Base-by-base conservation (phyloP, 768 basidiomycete genomes). In the Cystofilobasidium capitatum region DNA sequence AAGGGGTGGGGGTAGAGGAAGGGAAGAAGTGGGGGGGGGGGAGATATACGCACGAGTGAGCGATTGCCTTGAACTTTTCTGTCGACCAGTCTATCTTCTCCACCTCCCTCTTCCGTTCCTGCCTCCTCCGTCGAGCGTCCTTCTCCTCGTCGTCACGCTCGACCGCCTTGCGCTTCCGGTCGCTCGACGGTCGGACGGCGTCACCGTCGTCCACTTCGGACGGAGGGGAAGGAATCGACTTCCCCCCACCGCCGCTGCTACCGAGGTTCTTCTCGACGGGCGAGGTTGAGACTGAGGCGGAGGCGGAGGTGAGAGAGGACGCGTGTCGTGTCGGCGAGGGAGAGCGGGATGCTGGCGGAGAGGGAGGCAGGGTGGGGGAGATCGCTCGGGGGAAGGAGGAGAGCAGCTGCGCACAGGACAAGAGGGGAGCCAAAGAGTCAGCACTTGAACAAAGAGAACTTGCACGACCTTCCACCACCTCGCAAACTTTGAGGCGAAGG, bases 281-380 rank as follows among this genome's bases (percentile, higher is more conserved):
- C 3, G 62, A 51, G n/a, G 57, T 20, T 4, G 65, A 66, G 13
- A 42, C 5, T 22, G 42, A 58, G 29, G 54, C 44, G 8, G 39
- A 33, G 22, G 44, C 37, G 57, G 55, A 29, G 29, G 57, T 24
- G 29, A 37, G 35, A 10, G 55, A 17, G 35, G 58, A 57, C 12
- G 61, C 37, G 24, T 26, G 24, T n/a, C 22, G 68, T 54, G 36
- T 31, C 16, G 68, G 68, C 3, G 68, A 69, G 42, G 63, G 62
- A 13, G 68, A 69, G 26, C 68, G 68, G 22, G 68, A 69, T 17
- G 68, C 55, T 17, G 68, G 68, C 3, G 68, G 68, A 17, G 68
- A 69, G 6, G 58, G 68, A 22, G 68, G 68, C 12, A 69, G 49
- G 6, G 62, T 65, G 1, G 68, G 68, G 3, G 68, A 69, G 9